phyloP scores from a whole-genome alignment of 179 eudicot genomes.

The Drosera spatulata region DNA sequence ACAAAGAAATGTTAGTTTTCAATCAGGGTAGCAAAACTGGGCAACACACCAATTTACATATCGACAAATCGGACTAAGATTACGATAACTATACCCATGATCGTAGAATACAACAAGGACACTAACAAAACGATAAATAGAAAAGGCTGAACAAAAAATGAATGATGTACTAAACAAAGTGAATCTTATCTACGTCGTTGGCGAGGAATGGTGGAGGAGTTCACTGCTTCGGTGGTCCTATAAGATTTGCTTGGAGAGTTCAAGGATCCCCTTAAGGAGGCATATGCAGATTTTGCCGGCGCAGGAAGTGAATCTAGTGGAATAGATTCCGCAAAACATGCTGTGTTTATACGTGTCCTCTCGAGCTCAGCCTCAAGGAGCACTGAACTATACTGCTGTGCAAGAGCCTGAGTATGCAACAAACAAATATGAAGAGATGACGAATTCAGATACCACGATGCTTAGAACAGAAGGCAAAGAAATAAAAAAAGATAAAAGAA shows the following conservation, averaged over 20 bases:
- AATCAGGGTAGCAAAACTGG: background rate
- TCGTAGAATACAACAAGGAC: background rate
- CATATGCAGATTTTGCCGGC: constrained; percentile 66
- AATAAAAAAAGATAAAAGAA: no score
- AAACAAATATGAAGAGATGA: no score
- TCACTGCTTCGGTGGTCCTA: background rate
- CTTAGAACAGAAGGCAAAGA: no score
- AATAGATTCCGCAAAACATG: constrained; percentile 78
- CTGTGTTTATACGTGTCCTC: constrained; percentile 83
- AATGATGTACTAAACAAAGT: constrained; percentile 5
- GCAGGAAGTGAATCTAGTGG: constrained; percentile 60
- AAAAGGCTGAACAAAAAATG: constrained; percentile 5
- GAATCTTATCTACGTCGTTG: constrained; percentile 38
- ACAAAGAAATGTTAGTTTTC: no score
- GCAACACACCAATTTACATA: background rate
- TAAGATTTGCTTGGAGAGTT: constrained; percentile 27
- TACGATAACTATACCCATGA: background rate
- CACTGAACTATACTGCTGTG: constrained; percentile 81
- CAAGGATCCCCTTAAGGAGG: constrained; percentile 52
- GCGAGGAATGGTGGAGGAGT: constrained; percentile 16
- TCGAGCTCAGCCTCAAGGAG: constrained; percentile 82
- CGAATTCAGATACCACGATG: no score
- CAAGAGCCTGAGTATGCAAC: constrained; percentile 52
- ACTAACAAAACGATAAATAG: constrained; percentile 10
- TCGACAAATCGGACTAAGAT: background rate